Evolutionary conservation across 345 rosid species (phyloP).

Genomic region (Euclidium syriacum): DNA sequence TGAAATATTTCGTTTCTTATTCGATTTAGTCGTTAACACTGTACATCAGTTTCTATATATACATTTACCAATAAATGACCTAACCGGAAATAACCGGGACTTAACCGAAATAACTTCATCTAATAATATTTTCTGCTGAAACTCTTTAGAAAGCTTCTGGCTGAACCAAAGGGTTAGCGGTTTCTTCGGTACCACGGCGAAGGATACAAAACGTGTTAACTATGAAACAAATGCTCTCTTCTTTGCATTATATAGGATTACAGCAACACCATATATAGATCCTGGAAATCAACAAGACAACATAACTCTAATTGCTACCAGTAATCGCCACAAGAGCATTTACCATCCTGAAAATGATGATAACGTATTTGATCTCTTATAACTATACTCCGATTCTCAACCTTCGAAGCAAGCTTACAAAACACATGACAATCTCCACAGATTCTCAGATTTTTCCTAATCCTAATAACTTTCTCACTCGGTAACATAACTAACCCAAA

Average conservation of each 20-base stretch:
- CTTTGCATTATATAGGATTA: too few species aligned
- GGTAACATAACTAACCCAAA: constrained; percentile 46
- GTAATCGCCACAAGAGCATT: constrained; percentile 65
- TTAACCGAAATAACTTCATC: too few species aligned
- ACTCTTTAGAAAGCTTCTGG: constrained; percentile 73
- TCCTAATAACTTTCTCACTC: constrained; percentile 42
- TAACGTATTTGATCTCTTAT: constrained; percentile 61
- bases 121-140: too few species aligned
- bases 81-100: too few species aligned
- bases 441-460: constrained; percentile 61
- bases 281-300: too few species aligned
- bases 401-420: constrained; percentile 47
- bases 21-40: too few species aligned
- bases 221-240: too few species aligned
- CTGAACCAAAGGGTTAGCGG: constrained; percentile 87
- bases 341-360: constrained; percentile 57
- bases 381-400: constrained; percentile 47
- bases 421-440: constrained; percentile 71
- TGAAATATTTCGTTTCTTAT: too few species aligned
- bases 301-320: constrained; percentile 45
- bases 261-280: too few species aligned
- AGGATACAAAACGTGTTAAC: constrained; percentile 17
- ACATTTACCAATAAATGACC: too few species aligned
- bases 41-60: too few species aligned
- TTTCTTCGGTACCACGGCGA: constrained; percentile 96